Percentiles rank a stretch among this genome's conserved stretches.
These are phyloP conservation scores for Agrostemma githago DNA, from an alignment of 148 eudicot species.

Conservation along the genomic window DNA sequence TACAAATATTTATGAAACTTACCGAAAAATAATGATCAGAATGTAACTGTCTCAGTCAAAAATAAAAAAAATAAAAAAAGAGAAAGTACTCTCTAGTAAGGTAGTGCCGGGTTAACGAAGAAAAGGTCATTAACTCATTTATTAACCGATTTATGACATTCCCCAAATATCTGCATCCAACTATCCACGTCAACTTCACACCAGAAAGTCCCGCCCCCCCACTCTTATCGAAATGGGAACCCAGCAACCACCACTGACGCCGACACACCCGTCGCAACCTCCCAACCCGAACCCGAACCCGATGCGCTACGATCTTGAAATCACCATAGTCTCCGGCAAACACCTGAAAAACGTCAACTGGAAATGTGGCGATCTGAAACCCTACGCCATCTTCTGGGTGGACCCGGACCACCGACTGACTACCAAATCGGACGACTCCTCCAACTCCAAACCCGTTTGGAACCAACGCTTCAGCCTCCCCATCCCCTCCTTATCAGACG, in stretches of 20 bases:
- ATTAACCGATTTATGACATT: too few species aligned
- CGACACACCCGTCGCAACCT: constrained; percentile 26
- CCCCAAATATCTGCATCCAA: too few species aligned
- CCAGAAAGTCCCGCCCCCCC: too few species aligned
- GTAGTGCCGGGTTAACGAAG: too few species aligned
- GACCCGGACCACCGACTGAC: constrained; percentile 66
- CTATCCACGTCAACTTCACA: too few species aligned
- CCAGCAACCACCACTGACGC: constrained; percentile 13
- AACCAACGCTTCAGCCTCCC: constrained; percentile 67
- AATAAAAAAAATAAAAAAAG: too few species aligned
- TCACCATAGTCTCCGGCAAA: constrained; percentile 72
- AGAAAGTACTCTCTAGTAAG: too few species aligned
- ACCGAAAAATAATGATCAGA: too few species aligned
- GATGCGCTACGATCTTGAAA: constrained; percentile 43
- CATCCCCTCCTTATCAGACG: constrained; percentile 27
- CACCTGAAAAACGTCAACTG: constrained; percentile 89
- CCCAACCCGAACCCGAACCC: constrained; percentile 19
- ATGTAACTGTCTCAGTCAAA: too few species aligned
- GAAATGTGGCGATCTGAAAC: constrained; percentile 65
- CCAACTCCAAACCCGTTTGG: constrained; percentile 73
- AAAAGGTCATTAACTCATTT: too few species aligned
- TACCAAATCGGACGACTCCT: constrained; percentile 71
- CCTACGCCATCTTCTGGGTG: constrained; percentile 74
- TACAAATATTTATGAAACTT: too few species aligned
- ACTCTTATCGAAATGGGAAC: background rate